Percentiles rank a stretch among this genome's conserved stretches.
Conservation (phyloP, 495 filamentous ascomycete genomes). For the Mycothermus thermophilus region DNA sequence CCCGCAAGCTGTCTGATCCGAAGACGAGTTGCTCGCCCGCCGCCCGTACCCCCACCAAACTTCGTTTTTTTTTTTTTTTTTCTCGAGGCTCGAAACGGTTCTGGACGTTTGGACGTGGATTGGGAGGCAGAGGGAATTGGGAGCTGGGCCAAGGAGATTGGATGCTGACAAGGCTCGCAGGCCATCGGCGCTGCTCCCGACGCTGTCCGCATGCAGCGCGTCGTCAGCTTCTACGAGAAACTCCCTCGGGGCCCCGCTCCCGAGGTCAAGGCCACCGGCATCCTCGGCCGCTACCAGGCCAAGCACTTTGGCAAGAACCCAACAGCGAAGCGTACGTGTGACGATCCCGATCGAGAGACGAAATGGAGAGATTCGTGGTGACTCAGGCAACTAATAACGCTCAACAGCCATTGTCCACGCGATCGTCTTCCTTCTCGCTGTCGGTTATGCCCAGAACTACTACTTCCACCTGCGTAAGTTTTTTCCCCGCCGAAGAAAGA, state of each 20-base stretch:
- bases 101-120: too few species aligned
- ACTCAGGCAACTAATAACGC: too few species aligned
- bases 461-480: constrained; percentile 96
- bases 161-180: constrained; percentile 39
- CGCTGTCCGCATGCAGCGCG: constrained; percentile 88
- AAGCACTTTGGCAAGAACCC: constrained; percentile 91
- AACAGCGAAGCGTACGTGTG: constrained; percentile 67
- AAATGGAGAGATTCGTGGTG: too few species aligned
- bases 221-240: constrained; percentile 96
- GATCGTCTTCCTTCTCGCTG: constrained; percentile 54
- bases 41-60: too few species aligned
- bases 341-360: too few species aligned
- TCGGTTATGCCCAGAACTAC: constrained; percentile 94
- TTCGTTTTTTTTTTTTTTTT: too few species aligned
- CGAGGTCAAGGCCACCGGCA: constrained; percentile 59
- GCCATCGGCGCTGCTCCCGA: constrained; percentile 84
- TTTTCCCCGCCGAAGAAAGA: neutral
- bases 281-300: constrained; percentile 77
- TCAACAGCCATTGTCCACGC: constrained; percentile 73
- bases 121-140: neutral
- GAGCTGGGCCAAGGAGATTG: neutral
- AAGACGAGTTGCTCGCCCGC: too few species aligned
- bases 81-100: too few species aligned
- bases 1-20: too few species aligned
- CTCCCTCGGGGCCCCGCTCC: constrained; percentile 83